Evolutionary conservation across 2,329 filamentous ascomycete species (phyloP).

Genomic region (Alternaria ethzedia): DNA sequence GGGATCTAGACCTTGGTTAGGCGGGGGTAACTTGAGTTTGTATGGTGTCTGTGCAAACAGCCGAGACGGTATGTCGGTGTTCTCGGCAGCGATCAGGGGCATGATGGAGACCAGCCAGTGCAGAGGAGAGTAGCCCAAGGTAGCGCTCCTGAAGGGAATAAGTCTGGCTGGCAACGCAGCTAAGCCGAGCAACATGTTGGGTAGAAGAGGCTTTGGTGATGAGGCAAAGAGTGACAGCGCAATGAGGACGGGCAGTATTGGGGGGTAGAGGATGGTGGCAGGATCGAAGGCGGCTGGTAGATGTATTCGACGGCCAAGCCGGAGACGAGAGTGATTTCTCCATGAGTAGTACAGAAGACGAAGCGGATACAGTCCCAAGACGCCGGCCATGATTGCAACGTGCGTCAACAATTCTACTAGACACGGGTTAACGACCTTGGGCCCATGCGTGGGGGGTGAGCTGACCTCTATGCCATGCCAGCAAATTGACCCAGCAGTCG

Average conservation of each 20-base stretch:
- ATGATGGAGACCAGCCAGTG: conserved; percentile 81
- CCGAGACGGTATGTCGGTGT: conserved; percentile 48
- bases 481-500: conserved; percentile 39
- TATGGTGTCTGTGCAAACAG: conserved; percentile 43
- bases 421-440: conserved; percentile 19
- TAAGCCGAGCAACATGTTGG: conserved; percentile 82
- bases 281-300: conserved; percentile 86
- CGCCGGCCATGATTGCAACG: conserved; percentile 35
- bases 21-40: conserved; percentile 41
- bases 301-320: conserved; percentile 57
- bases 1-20: conserved; percentile 52
- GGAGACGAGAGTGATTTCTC: conserved; percentile 32
- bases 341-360: conserved; percentile 45
- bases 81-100: conserved; percentile 66
- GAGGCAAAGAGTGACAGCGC: conserved; percentile 73
- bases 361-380: conserved; percentile 48
- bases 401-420: conserved; percentile 52
- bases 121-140: conserved; percentile 66
- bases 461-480: conserved; percentile 52
- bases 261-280: conserved; percentile 87
- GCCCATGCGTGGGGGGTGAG: neutral
- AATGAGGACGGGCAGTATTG: conserved; percentile 75
- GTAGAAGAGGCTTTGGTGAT: conserved; percentile 68
- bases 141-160: conserved; percentile 68
- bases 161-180: conserved; percentile 76